Conservation (phyloP, 2,329 filamentous ascomycete genomes). For the Fusarium dlaminii region DNA sequence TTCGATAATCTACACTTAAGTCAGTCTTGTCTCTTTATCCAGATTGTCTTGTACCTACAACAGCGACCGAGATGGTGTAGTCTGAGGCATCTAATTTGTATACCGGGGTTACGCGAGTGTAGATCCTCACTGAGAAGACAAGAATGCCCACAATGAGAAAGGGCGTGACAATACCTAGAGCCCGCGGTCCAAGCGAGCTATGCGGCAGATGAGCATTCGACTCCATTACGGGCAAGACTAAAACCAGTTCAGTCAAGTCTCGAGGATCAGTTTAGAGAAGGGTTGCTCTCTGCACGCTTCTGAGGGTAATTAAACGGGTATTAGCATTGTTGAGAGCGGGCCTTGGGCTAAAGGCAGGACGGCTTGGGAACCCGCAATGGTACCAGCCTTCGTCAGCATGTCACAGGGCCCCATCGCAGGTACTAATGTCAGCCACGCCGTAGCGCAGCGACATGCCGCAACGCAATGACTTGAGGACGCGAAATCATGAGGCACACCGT, state of each 20-base stretch:
- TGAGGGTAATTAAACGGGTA: neutral
- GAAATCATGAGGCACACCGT: neutral
- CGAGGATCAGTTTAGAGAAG: neutral
- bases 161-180: neutral
- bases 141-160: neutral
- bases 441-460: neutral
- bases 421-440: neutral
- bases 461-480: neutral
- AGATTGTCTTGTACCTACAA: neutral
- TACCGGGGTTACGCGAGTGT: neutral
- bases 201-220: neutral
- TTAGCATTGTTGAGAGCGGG: neutral
- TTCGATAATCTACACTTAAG: neutral
- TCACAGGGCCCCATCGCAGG: neutral
- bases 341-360: neutral
- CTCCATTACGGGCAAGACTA: neutral
- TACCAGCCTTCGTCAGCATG: neutral
- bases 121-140: neutral
- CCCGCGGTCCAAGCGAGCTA: neutral
- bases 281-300: neutral
- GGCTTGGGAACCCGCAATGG: neutral
- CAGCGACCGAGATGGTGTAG: neutral
- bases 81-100: neutral
- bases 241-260: neutral
- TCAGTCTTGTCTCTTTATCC: neutral